These are phyloP conservation scores for Nicotiana undulata DNA, from an alignment of 257 asterid species.

Conservation along the genomic window DNA sequence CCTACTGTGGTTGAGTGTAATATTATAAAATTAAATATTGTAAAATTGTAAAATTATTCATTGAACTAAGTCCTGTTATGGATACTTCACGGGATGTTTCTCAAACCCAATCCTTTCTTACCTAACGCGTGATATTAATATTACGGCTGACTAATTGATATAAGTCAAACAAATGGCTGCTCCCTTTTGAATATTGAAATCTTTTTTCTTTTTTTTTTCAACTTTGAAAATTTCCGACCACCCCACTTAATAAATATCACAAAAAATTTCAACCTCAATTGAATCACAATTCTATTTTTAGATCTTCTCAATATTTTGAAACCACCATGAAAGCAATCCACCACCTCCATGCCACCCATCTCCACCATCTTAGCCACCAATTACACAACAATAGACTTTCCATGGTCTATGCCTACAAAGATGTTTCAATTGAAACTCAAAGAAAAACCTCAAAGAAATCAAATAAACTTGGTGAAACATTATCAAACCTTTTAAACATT, in stretches of 20 bases:
- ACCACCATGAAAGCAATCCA: conserved; percentile 7
- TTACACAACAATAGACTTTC: background rate
- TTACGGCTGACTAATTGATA: background rate
- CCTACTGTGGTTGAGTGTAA: too few relatives aligned
- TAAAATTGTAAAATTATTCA: too few relatives aligned
- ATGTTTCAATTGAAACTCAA: background rate
- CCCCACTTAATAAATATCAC: too few relatives aligned
- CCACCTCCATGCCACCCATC: conserved; percentile 6
- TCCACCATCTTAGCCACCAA: background rate
- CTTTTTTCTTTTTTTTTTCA: background rate
- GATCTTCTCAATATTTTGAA: background rate
- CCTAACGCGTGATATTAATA: too few relatives aligned
- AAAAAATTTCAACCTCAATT: background rate
- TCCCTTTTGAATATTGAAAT: background rate
- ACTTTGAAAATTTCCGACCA: background rate
- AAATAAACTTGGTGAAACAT: conserved; percentile 35
- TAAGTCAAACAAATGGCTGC: background rate
- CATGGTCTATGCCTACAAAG: conserved; percentile 12
- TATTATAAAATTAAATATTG: too few relatives aligned
- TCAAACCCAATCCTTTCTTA: too few relatives aligned
- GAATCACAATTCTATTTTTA: background rate
- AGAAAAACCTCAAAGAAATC: conserved; percentile 27
- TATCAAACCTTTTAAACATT: conserved; percentile 38
- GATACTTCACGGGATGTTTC: too few relatives aligned
- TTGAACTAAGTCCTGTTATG: too few relatives aligned